These are phyloP conservation scores for Prunus armeniaca DNA, from an alignment of 306 rosid genomes.

Conservation along the genomic window DNA sequence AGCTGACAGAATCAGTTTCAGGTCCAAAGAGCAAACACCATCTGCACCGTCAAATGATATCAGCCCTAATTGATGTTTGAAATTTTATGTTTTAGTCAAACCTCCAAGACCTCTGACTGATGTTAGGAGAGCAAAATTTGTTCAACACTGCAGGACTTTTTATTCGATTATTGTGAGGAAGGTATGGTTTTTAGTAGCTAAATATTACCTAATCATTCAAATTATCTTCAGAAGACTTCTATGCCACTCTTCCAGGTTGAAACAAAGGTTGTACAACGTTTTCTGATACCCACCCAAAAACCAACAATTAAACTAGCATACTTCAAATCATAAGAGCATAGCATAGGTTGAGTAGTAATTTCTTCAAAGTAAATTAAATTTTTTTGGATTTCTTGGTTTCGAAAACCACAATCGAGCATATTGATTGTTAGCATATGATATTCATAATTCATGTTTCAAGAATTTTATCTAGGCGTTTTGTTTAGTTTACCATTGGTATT, in stretches of 20 bases:
- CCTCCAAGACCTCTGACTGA: not conserved
- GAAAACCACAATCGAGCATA: not conserved
- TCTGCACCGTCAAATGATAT: not conserved
- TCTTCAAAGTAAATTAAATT: not conserved
- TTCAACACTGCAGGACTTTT: not conserved
- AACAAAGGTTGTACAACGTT: not conserved
- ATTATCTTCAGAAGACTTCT: not conserved
- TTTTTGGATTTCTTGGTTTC: not conserved
- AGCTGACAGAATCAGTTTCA: not conserved
- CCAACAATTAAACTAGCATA: not conserved
- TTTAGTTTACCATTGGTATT: slow-evolving; percentile 78
- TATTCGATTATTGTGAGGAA: not conserved
- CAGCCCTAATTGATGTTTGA: slow-evolving; percentile 2
- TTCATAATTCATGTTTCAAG: not conserved
- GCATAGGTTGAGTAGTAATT: not conserved
- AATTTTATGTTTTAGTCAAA: not conserved
- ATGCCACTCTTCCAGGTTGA: slow-evolving; percentile 10
- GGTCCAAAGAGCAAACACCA: not conserved
- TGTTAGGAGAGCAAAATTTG: not conserved
- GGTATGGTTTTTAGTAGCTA: not conserved
- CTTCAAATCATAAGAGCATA: not conserved
- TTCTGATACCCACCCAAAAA: not conserved
- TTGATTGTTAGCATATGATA: not conserved
- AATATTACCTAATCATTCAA: not conserved
- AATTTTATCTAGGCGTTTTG: slow-evolving; percentile 6